Evolutionary conservation across 306 rosid genomes (phyloP).

Genomic region (Hylodesmum podocarpum): DNA sequence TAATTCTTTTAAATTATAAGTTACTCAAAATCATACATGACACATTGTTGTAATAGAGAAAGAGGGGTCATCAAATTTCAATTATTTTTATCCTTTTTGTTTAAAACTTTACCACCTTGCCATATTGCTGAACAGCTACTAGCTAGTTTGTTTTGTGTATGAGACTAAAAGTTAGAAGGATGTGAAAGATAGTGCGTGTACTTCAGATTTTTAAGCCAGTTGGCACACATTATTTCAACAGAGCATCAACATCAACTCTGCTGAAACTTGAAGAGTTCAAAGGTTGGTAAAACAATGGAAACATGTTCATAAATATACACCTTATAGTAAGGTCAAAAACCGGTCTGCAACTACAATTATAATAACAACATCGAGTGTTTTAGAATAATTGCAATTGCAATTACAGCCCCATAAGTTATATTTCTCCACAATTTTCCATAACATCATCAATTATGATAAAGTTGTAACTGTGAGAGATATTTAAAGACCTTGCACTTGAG

Average conservation of each 20-base stretch:
- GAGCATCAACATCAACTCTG: slow-evolving; percentile 26
- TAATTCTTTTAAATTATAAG: too few relatives aligned
- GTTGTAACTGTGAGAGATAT: too few relatives aligned
- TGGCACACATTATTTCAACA: slow-evolving; percentile 37
- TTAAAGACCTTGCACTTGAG: too few relatives aligned
- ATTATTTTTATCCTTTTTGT: background rate
- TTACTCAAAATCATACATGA: too few relatives aligned
- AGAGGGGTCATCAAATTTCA: background rate
- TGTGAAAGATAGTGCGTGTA: slow-evolving; percentile 23
- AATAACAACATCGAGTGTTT: background rate
- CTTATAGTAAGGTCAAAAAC: background rate
- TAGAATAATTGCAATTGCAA: background rate
- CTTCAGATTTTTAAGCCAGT: slow-evolving; percentile 32
- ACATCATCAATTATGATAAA: too few relatives aligned
- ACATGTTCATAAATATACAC: background rate
- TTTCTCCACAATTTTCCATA: too few relatives aligned
- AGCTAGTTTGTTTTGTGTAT: slow-evolving; percentile 24
- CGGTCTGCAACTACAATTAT: too few relatives aligned
- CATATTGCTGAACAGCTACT: slow-evolving; percentile 8
- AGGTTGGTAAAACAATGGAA: background rate
- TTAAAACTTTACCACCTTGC: background rate
- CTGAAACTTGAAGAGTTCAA: slow-evolving; percentile 17
- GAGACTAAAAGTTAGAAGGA: background rate
- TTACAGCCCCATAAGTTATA: background rate
- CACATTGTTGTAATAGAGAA: too few relatives aligned